Evolutionary conservation across 2,329 filamentous ascomycete species (phyloP).

Genomic region (Neurospora sp.): DNA sequence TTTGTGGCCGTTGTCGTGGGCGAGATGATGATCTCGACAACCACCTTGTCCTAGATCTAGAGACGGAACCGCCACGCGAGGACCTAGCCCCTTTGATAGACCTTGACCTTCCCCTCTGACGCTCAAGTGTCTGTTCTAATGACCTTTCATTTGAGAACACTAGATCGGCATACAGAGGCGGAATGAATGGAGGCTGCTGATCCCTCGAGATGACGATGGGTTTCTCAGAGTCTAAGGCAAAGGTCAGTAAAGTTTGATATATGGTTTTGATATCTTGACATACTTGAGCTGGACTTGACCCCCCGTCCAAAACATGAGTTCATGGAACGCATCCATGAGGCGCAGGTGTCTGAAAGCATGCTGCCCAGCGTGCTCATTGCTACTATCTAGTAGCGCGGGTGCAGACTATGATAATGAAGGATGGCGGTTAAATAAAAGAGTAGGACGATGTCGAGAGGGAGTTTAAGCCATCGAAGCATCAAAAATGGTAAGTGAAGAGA

Average conservation of each 20-base stretch:
- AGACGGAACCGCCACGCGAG: conserved; percentile 24
- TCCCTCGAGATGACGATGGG: conserved; percentile 20
- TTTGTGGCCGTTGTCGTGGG: conserved; percentile 38
- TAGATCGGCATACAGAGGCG: conserved; percentile 20
- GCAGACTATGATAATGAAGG: conserved; percentile 5
- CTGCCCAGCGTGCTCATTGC: conserved; percentile 22
- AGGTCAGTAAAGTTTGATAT: conserved; percentile 6
- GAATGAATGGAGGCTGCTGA: conserved; percentile 24
- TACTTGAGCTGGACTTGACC: conserved; percentile 26
- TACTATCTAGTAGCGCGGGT: not conserved
- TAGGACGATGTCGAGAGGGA: conserved; percentile 1
- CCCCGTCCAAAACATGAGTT: conserved; percentile 35
- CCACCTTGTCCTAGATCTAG: conserved; percentile 34
- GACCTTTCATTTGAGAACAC: conserved; percentile 18
- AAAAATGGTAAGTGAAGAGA: conserved; percentile 7
- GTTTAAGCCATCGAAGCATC: not conserved
- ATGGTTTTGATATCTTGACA: conserved; percentile 7
- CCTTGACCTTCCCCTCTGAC: conserved; percentile 15
- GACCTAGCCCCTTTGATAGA: conserved; percentile 20
- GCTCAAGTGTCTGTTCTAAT: conserved; percentile 23
- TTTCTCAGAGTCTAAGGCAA: conserved; percentile 18
- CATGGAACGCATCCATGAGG: conserved; percentile 38
- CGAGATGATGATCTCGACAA: conserved; percentile 28
- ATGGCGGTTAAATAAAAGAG: conserved; percentile 6
- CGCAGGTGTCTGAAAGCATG: conserved; percentile 31